Evolutionary conservation across 441 rosid species (phyloP).

Genomic region (Euphorbia schlechtendalii): DNA sequence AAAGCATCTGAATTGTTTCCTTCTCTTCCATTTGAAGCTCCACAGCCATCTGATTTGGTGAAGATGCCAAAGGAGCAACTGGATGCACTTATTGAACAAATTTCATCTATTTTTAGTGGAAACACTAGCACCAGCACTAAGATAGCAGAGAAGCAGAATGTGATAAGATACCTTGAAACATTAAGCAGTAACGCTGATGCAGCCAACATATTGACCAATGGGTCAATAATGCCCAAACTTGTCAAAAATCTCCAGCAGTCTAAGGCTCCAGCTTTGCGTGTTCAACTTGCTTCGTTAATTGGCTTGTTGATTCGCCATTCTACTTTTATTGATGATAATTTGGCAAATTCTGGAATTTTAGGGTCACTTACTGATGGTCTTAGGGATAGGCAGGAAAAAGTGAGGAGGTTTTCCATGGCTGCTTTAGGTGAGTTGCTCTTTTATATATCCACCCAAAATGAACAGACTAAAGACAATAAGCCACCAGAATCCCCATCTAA

Average conservation of each 20-base stretch:
- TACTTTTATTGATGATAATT: conserved; percentile 69
- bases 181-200: conserved; percentile 80
- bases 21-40: conserved; percentile 71
- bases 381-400: conserved; percentile 91
- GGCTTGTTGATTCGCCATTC: conserved; percentile 94
- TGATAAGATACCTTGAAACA: conserved; percentile 81
- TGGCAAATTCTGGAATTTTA: conserved; percentile 83
- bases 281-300: conserved; percentile 84
- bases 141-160: conserved; percentile 94
- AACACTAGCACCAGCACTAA: conserved; percentile 53
- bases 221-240: conserved; percentile 84
- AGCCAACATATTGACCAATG: conserved; percentile 82
- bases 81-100: conserved; percentile 51
- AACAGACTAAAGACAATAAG: conserved; percentile 53
- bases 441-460: conserved; percentile 90
- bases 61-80: conserved; percentile 77
- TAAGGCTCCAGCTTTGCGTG: conserved; percentile 78
- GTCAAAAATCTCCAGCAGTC: conserved; percentile 85
- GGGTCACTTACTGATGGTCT: conserved; percentile 88
- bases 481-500: conserved; percentile 79
- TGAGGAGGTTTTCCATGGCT: conserved; percentile 93
- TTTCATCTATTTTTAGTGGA: conserved; percentile 54
- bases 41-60: conserved; percentile 62
- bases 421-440: conserved; percentile 94
- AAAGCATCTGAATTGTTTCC: conserved; percentile 53